A percentile compares a stretch with the other conserved stretches of the same genome.
These are phyloP conservation scores for Austroboletus olivaceoglutinosus DNA, from an alignment of 1,284 basidiomycete genomes.

Conservation along the genomic window DNA sequence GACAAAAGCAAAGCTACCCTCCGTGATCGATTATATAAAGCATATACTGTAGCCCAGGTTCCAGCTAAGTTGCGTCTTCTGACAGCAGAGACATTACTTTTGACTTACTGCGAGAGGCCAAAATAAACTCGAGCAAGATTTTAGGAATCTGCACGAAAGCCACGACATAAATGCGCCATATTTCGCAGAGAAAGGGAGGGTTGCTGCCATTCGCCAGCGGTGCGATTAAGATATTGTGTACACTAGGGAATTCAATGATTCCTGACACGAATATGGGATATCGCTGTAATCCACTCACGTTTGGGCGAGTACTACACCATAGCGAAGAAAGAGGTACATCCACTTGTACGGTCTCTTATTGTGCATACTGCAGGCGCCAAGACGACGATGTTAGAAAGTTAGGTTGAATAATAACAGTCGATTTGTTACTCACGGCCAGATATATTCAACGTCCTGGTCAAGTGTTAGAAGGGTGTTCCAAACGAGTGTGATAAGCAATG, in stretches of 20 bases:
- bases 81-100: background rate
- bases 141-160: slow-evolving; percentile 6
- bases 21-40: slow-evolving; percentile 21
- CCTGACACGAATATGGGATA: background rate
- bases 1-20: slow-evolving; percentile 9
- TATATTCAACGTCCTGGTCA: background rate
- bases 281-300: background rate
- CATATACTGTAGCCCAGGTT: slow-evolving; percentile 11
- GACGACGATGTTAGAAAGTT: background rate
- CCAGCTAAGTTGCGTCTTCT: background rate
- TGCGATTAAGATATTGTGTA: slow-evolving; percentile 2
- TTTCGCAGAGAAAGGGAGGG: slow-evolving; percentile 6
- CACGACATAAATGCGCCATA: slow-evolving; percentile 12
- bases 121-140: slow-evolving; percentile 16
- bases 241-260: background rate
- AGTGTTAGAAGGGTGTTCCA: background rate
- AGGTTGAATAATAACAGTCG: background rate
- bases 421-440: background rate
- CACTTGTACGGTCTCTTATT: background rate
- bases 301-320: background rate
- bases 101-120: slow-evolving; percentile 19
- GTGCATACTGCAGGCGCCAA: background rate
- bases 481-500: background rate
- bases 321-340: background rate
- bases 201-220: slow-evolving; percentile 15